Base-by-base conservation (phyloP, 805 yeast genomes). In the Candida jianshihensis region DNA sequence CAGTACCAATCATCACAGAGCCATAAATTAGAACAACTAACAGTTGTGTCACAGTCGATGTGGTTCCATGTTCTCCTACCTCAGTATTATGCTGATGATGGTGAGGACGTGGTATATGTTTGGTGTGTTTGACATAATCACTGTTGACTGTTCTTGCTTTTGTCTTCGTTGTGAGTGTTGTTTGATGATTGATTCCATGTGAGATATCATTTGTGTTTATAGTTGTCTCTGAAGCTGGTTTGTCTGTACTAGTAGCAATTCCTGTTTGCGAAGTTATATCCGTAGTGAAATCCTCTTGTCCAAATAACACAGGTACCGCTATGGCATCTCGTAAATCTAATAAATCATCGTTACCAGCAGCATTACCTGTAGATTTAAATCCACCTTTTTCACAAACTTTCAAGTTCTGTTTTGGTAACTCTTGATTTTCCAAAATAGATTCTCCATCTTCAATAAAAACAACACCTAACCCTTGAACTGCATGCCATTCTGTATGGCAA, bases 401-500 rank as follows among this genome's bases (percentile, higher is more conserved):
- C 28, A 64, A 51, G 49, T 73, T 80, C 34, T 69, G 64, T 1
- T 56, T 53, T 8, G 75, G 71, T 4, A 78, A 40, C 1, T 2
- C 22, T 31, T 63, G 64, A 14, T 46, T 31, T 40, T 63, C 49
- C 47, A 71, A 70, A 17, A 81, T 56, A 29, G 60, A 63, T 33
- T 62, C 54, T n/a, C 92, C 89, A 11, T 82, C 78, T 53, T 83
- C 94, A 24, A 83, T 64, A 27, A 83, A 71, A 1, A 76, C 73
- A 28, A 81, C 63, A 10, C 89, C 89, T 38, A 83, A 66, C 12
- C 94, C 94, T 60, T 82, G 90, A 42, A 75, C 81, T 47, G 83
- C 72, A 58, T 83, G 94, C 81, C 88, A 83, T 50, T 83, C 90
- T 22, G 78, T 70, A 52, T 80, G 88, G 58, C 94, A 83, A 54